Evolutionary conservation across 2,329 filamentous ascomycete species (phyloP), one percentile per base, ranked within the genome.

Genomic region (Dactylellina sp.): DNA sequence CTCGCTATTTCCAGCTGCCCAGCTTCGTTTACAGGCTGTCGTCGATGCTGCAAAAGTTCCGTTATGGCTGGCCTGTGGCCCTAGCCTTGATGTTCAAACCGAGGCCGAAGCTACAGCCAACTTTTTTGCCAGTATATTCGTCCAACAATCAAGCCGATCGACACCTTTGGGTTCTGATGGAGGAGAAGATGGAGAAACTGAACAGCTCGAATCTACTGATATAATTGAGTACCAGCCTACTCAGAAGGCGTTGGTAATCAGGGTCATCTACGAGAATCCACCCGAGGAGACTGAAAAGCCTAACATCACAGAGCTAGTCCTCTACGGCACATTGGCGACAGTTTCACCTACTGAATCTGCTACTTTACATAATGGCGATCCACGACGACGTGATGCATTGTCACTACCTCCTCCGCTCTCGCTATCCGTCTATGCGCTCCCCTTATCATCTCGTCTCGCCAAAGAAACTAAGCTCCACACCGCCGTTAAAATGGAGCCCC

Each of bases 401-500:
- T 20, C 40, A 24, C 28, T 47, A 9, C 6, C 47, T 9, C 47
- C 47, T 14, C n/a, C n/a, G n/a, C 28, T 9, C 28, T 61, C 70
- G 1, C 37, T 74, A 24, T 74, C 70, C 20, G 70, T 74, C 32
- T 74, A 74, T 37, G 70, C 70, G 28, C 70, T 74, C 18, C 70
- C 70, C 7, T 40, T 66, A 11, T 74, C 70, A 22, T 57, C 70
- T 16, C 70, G 70, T 24, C 61, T 66, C 9, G 40, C 63, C 14
- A 66, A 66, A 25, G 70, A 74, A 49, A 50, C 40, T n/a, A 74
- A 74, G 18, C 70, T 74, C 6, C 70, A 74, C 9, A 39, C 55
- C 11, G 16, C 18, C 2, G 42, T 74, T 32, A 74, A 74, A 16
- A 12, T 20, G 9, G 70, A 74, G 52, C 49, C 70, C 2, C 25